phyloP scores from a whole-genome alignment of 192 early-diverging fungal species.

The Linnemannia hyalina region DNA sequence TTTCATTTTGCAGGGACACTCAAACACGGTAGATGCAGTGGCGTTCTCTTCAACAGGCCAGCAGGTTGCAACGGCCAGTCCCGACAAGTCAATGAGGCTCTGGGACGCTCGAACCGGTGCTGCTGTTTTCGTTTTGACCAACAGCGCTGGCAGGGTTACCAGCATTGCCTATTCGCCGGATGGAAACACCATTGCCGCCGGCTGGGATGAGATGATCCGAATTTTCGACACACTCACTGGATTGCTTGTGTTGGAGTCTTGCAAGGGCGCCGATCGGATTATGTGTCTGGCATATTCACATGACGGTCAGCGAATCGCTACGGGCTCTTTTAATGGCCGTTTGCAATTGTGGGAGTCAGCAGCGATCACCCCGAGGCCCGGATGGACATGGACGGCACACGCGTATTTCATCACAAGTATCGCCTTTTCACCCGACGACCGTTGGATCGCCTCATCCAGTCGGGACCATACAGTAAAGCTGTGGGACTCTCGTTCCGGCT shows the following conservation, averaged over 20 bases:
- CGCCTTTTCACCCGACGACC: background rate
- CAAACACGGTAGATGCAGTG: background rate
- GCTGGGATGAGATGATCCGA: background rate
- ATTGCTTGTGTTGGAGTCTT: too few species aligned
- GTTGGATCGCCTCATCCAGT: background rate
- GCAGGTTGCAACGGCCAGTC: background rate
- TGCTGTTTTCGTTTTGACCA: background rate
- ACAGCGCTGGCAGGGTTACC: background rate
- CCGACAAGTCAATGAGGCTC: background rate
- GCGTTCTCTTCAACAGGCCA: background rate
- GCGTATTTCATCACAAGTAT: too few species aligned
- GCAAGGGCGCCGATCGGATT: background rate
- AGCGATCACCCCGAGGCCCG: background rate
- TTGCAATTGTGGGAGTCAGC: background rate
- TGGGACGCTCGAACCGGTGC: slow-evolving; percentile 4
- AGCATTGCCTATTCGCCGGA: background rate
- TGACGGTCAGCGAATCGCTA: background rate
- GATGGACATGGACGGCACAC: background rate
- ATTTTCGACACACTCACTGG: background rate
- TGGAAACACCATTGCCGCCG: background rate
- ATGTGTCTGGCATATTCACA: background rate
- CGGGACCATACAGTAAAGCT: background rate
- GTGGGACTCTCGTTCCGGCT: background rate
- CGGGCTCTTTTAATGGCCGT: background rate
- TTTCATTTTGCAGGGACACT: background rate